Base-by-base conservation (phyloP, 2,329 filamentous ascomycete genomes). In the Corinectria fuckeliana region DNA sequence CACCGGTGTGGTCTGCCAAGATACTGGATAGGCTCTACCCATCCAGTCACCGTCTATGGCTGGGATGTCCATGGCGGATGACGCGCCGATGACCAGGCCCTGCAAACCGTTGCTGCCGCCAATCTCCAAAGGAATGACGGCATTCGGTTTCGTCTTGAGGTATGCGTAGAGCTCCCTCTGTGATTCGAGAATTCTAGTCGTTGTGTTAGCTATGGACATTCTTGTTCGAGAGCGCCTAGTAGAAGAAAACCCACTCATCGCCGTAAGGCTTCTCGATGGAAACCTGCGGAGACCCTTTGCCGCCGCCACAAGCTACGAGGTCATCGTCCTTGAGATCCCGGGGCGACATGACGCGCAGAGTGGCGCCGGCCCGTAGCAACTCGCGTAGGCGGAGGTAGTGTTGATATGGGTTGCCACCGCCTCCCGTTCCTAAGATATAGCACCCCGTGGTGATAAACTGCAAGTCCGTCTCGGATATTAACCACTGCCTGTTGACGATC, bases 31-130 rank as follows among this genome's bases (percentile, higher is more conserved):
- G 1, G 83, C 83, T 11, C 83, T 72, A 0, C 83, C 83, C 83
- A 85, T 85, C 81, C 81, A 84, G 69, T 85, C 83, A 13, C 80
- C 83, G 55, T 85, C 83, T 3, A 85, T 78, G 2, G 77, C 77
- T 0, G 82, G 82, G 1, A 83, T 62, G 54, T 83, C 73, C 71
- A 87, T 82, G 60, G n/a, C 82, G 80, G 1, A 76, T 75, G 51
- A 80, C 82, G 0, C 83, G 82, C 5, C 85, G 4, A 87, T 72
- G 4, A 86, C 78, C 73, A 88, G n/a, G 76, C 8, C 82, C 81
- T 62, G 86, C 81, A 8, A 89, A 0, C 87, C 87, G 62, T 90
- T 90, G 4, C 81, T 82, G 6, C 88, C 88, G n/a, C 88, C 88
- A 53, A 90, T 88, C 66, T 90, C 88, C 10, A 89, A 72, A 1